phyloP scores from a whole-genome alignment of 495 filamentous ascomycete species.

The Neurospora sp. region DNA sequence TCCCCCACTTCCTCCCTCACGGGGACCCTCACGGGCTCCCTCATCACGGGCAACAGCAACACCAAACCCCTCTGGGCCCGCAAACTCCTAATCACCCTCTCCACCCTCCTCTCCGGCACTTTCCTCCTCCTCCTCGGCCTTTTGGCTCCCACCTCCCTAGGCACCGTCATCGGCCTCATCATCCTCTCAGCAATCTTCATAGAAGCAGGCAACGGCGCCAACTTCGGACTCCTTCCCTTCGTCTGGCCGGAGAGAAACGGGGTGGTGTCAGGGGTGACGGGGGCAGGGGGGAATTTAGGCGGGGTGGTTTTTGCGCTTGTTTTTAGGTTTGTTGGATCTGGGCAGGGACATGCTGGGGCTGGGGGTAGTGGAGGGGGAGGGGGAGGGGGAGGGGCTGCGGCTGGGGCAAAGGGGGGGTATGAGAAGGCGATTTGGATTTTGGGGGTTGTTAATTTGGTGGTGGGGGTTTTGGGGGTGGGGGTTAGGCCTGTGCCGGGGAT shows the following conservation, averaged over 20 bases:
- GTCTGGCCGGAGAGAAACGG: constrained; percentile 61
- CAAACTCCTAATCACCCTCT: constrained; percentile 58
- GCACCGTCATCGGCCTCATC: constrained; percentile 67
- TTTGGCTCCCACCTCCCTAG: constrained; percentile 36
- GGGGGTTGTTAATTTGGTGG: constrained; percentile 59
- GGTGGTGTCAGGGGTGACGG: constrained; percentile 66
- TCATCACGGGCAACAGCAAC: no score
- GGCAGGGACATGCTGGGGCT: not conserved
- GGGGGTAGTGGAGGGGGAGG: not conserved
- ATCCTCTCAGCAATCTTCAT: constrained; percentile 68
- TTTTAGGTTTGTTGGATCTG: constrained; percentile 56
- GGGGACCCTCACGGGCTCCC: no score
- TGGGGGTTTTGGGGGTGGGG: constrained; percentile 12
- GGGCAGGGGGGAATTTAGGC: constrained; percentile 73
- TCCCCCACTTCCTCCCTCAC: no score
- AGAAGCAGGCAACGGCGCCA: constrained; percentile 76
- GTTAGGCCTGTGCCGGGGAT: not conserved
- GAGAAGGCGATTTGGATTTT: constrained; percentile 70
- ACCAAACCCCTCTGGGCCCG: constrained; percentile 42
- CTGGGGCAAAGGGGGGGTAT: no score
- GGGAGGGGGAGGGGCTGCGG: constrained; percentile 16
- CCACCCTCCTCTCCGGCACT: constrained; percentile 53
- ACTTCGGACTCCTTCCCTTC: constrained; percentile 78
- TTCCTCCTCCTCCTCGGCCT: constrained; percentile 65
- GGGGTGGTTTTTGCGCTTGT: constrained; percentile 80